A percentile compares a stretch with the other conserved stretches of the same genome.
Evolutionary conservation across 2,329 filamentous ascomycete genomes (phyloP).

Genomic region (Magnaporthiopsis poae): DNA sequence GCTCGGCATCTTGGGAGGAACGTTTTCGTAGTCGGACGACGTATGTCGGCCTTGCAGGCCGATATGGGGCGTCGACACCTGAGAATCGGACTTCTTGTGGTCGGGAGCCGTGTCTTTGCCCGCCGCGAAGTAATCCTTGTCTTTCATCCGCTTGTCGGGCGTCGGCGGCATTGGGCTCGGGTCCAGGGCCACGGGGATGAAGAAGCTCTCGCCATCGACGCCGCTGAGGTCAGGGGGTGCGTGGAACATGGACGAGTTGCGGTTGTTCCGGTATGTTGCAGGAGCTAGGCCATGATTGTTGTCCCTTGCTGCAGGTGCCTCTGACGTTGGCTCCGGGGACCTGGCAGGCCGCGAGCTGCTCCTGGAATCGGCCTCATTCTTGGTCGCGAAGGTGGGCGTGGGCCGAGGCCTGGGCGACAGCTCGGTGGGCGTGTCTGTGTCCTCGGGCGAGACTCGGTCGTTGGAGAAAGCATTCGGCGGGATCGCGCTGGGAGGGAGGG

Average conservation of each 20-base stretch:
- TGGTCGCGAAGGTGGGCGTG: constrained; percentile 31
- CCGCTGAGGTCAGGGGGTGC: constrained; percentile 26
- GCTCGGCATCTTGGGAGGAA: constrained; percentile 37
- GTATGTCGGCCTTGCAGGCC: constrained; percentile 66
- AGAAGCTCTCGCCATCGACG: constrained; percentile 56
- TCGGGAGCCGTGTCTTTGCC: constrained; percentile 24
- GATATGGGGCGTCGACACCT: constrained; percentile 69
- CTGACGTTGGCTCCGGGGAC: constrained; percentile 43
- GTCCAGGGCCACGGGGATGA: constrained; percentile 68
- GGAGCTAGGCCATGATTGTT: constrained; percentile 57
- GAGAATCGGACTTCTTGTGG: constrained; percentile 40
- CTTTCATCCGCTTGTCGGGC: constrained; percentile 36
- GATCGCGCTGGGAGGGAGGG: constrained; percentile 68
- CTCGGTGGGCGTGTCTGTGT: constrained; percentile 60
- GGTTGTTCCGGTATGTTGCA: constrained; percentile 67
- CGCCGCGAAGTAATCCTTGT: constrained; percentile 50
- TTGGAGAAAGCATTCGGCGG: constrained; percentile 53
- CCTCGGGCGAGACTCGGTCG: constrained; percentile 43
- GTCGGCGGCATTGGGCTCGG: constrained; percentile 51
- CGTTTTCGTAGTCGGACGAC: constrained; percentile 49
- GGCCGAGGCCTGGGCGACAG: constrained; percentile 53
- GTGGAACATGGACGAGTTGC: constrained; percentile 57
- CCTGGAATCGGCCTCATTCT: constrained; percentile 46
- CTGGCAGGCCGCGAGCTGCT: constrained; percentile 41
- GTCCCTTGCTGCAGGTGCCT: constrained; percentile 20